Percentiles rank a stretch among this genome's conserved stretches.
Evolutionary conservation across 169 alveolate species (phyloP).

Genomic region (Plasmodium berghei): DNA sequence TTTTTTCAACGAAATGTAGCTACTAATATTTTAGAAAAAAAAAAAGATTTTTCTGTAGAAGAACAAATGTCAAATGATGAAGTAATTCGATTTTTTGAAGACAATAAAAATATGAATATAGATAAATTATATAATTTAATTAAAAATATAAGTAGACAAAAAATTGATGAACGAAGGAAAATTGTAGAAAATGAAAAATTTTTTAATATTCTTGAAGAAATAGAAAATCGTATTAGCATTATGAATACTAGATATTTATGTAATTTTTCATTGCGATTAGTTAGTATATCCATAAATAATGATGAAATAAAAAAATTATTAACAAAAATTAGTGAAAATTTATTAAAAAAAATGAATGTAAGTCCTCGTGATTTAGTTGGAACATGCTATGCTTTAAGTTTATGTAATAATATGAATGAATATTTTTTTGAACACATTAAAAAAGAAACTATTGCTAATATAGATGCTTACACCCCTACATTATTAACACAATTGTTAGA

Average conservation of each 20-base stretch:
- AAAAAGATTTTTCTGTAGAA: constrained; percentile 18
- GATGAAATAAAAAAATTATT: constrained; percentile 61
- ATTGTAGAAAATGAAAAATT: constrained; percentile 69
- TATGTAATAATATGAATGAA: constrained; percentile 75
- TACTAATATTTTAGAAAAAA: constrained; percentile 9
- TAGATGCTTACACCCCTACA: constrained; percentile 76
- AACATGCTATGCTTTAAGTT: constrained; percentile 66
- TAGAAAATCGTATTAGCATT: constrained; percentile 65
- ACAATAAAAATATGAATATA: constrained; percentile 73
- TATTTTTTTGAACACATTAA: constrained; percentile 75
- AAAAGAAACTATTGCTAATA: constrained; percentile 72
- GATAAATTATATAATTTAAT: constrained; percentile 70
- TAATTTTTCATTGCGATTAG: constrained; percentile 65
- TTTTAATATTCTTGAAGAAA: constrained; percentile 59
- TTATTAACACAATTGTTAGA: constrained; percentile 75
- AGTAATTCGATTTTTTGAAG: constrained; percentile 58
- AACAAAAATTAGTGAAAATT: constrained; percentile 67
- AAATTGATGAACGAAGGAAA: constrained; percentile 55
- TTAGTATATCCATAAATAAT: constrained; percentile 66
- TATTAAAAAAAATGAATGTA: constrained; percentile 70
- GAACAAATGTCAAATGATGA: constrained; percentile 73
- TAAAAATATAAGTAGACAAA: constrained; percentile 70
- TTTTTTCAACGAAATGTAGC: constrained; percentile 16
- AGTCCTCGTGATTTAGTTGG: constrained; percentile 77
- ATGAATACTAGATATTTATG: constrained; percentile 75